Evolutionary conservation across 805 yeast species (phyloP).

Genomic region (Starmerella asiatica): DNA sequence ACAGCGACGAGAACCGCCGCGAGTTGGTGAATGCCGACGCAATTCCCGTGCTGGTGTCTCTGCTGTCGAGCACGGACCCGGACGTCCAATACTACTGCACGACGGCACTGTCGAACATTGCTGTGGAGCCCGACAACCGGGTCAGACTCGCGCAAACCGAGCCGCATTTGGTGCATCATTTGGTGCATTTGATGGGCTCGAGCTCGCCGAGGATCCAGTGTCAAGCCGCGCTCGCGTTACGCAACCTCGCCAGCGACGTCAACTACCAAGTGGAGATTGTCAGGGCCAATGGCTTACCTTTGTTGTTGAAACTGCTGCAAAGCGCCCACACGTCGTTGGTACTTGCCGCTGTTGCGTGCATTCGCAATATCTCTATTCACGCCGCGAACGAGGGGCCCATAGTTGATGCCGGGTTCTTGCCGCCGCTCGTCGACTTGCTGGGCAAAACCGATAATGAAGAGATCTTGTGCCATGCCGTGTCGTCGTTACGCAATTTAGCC

Average conservation of each 20-base stretch:
- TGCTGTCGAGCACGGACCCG: conserved; percentile 74
- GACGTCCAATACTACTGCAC: conserved; percentile 98
- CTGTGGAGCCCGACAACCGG: conserved; percentile 88
- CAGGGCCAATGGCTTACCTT: conserved; percentile 88
- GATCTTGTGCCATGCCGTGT: conserved; percentile 95
- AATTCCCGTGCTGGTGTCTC: conserved; percentile 84
- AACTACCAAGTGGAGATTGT: conserved; percentile 93
- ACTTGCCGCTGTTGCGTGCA: conserved; percentile 95
- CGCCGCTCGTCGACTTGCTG: conserved; percentile 74
- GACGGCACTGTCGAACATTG: conserved; percentile 90
- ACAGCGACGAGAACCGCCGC: conserved; percentile 87
- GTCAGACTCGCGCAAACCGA: conserved; percentile 80
- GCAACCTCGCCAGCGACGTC: conserved; percentile 92
- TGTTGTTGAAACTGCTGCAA: conserved; percentile 76
- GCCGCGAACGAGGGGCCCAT: conserved; percentile 91
- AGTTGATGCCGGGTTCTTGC: conserved; percentile 90
- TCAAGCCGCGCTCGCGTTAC: conserved; percentile 90
- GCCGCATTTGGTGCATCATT: conserved; percentile 76
- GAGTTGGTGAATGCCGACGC: conserved; percentile 97
- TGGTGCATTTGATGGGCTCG: conserved; percentile 84
- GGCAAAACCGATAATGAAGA: conserved; percentile 75
- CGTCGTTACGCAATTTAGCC: conserved; percentile 88
- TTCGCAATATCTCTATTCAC: conserved; percentile 91
- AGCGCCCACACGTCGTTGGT: conserved; percentile 84
- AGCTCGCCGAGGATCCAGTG: conserved; percentile 92